Evolutionary conservation across 306 rosid species (phyloP), one percentile per base, ranked within the genome.

Genomic region (Carpinus viminea): DNA sequence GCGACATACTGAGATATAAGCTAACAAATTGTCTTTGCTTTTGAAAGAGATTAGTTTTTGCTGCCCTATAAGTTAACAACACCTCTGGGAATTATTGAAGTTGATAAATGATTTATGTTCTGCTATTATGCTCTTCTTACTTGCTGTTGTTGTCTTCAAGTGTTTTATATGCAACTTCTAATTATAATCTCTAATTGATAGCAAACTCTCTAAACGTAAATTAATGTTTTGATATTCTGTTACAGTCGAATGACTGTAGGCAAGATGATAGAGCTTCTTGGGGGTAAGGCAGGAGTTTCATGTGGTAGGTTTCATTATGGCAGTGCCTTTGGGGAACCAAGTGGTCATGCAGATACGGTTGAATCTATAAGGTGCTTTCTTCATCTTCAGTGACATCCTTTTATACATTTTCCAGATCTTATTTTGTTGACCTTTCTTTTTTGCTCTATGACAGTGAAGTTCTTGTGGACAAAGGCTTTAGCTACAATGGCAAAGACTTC

Each of bases 301-400:
- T 92, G 97, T 82, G 98, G 98, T 31, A 90, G 85, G 85, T 94
- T 92, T 88, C 97, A 92, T 68, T 94, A 94, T 76, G 98, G 98
- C 65, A 94, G 97, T 90, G 98, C 98, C 75, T 94, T 94, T 76
- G 98, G 98, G 47, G 98, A 94, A 83, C 88, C 89, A 91, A 89
- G 97, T 85, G 98, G 98, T 74, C 98, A 94, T 85, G 98, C 98
- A n/a, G 97, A 94, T 87, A 94, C 85, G 78, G 98, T 94, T 83
- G 97, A 94, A 79, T 86, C 86, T 72, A 89, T 94, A 86, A 94
- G 98, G 98, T 93, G 76, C 80, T 70, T 48, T 16, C 71, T 46
- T 56, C 80, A 43, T 60, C 73, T 81, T 46, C 68, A 24, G 4
- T 62, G 78, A 3, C 55, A 13, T 75, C 38, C 45, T 51, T 15